phyloP scores from a whole-genome alignment of 331 rosid species.

The Pyrus hybrid region DNA sequence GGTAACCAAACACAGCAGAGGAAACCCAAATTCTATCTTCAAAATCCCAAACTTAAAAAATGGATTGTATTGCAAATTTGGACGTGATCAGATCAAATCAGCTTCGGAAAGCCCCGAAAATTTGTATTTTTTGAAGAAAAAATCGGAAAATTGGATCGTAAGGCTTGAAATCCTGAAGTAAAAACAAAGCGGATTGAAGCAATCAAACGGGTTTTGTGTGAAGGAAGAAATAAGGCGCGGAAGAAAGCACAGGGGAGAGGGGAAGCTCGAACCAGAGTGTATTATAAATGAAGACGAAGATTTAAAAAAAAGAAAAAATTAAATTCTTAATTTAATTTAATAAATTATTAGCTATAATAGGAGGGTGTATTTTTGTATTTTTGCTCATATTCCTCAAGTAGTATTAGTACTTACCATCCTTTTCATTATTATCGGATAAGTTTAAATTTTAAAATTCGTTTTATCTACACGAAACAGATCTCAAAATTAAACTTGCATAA shows the following conservation, averaged over 20 bases:
- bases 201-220: constrained; percentile 21
- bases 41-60: not conserved
- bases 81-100: constrained; percentile 25
- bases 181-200: constrained; percentile 14
- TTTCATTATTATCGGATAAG: not conserved
- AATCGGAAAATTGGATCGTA: constrained; percentile 18
- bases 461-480: accelerated
- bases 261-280: constrained; percentile 22
- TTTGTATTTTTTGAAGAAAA: constrained; percentile 1
- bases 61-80: not conserved
- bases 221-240: constrained; percentile 39
- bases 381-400: too few relatives aligned
- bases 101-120: constrained; percentile 7
- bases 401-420: accelerated
- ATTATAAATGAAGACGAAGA: constrained; percentile 14
- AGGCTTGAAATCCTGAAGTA: constrained; percentile 12
- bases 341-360: too few relatives aligned
- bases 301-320: not conserved
- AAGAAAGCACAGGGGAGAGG: constrained; percentile 12
- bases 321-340: not conserved
- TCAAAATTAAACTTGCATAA: accelerated
- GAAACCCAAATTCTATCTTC: constrained; percentile 3
- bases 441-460: too few relatives aligned
- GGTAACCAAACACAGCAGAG: constrained; percentile 16
- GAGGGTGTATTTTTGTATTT: too few relatives aligned